Evolutionary conservation across 441 rosid genomes (phyloP), one percentile per base, ranked within the genome.

Genomic region (Caryocar brasiliense): DNA sequence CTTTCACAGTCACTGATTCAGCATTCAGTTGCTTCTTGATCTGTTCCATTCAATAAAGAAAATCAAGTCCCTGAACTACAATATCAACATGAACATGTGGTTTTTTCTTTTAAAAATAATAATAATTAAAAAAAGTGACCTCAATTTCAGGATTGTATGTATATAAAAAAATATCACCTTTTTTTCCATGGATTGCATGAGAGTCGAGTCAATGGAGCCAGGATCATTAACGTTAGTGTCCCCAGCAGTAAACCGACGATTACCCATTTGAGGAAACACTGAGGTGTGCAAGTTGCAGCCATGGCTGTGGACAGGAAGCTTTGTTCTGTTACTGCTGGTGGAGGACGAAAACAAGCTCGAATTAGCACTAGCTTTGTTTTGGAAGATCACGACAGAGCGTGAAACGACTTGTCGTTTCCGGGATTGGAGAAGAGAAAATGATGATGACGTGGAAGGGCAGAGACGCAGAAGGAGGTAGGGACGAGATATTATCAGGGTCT

Each of bases 181-280:
- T 45, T 51, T 68, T 71, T 78, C 85, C 97, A 86, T 89, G 40
- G 95, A 80, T 59, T 73, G 81, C 79, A 89, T 83, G 57, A 83
- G 85, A 44, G 93, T 79, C 35, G 74, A 75, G 70, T 83, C 90
- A 47, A 86, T 72, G 36, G 94, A 83, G 14, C 95, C 95, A 57
- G 91, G 71, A 55, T 80, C 91, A 42, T 77, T 89, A 51, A 83
- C 79, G 25, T 81, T 64, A 32, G 93, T 68, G 24, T 91, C 82
- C 67, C 67, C 66, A 2, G 62, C 47, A 51, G 56, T 60, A 62
- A 83, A 70, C 22, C 71, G 34, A 13, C 73, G 73, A 18, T 13
- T 37, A 41, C 70, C 66, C 25, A 40, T 30, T 5, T 8, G 17
- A 24, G 61, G 62, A 49, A 70, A 65, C 50, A 77, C 57, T 13